Evolutionary conservation across 148 eudicot genomes (phyloP), one percentile per base, ranked within the genome.

Genomic region (Drosera capensis): DNA sequence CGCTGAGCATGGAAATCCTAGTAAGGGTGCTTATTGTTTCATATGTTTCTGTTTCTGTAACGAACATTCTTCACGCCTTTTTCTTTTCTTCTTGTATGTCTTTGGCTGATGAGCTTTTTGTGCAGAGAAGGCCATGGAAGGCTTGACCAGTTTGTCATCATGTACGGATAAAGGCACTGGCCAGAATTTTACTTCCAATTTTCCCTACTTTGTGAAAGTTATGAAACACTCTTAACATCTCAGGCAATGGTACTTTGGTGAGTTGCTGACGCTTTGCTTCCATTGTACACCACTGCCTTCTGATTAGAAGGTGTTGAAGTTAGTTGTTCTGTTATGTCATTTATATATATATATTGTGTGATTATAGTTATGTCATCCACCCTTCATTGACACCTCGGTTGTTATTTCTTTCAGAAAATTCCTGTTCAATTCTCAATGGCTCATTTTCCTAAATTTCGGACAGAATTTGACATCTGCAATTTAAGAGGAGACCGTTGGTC

Each of bases 151-250:
- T 17, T 56, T 83, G 54, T 88, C 90, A 5, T 77, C 68, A 52
- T 79, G 79, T 39, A 75, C 80, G 55, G 94, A 88, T 59, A 66
- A 77, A 68, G 55, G 70, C 48, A 90, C 79, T 28, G 85, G 83
- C 25, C 63, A 71, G 44, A 63, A 71, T 72, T 77, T 88, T 51
- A 59, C 78, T 42, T 82, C 96, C 19, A 64, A 38, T 40, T 72
- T 67, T 43, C 94, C 96, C 16, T 73, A 79, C 67, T 88, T 88
- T 67, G 80, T 80, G 44, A 64, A 75, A 57, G 70, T 77, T 54
- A 83, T 88, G 96, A 79, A 73, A 38, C 66, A 66, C 61, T 83
- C 84, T 53, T n/a, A 77, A 82, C 59, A 57, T 80, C 54, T 70
- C 68, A 57, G 80, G 79, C 51, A 76, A 71, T 9, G 75, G 64